Base-by-base conservation (phyloP, 495 filamentous ascomycete species). In the Lophiostoma macrostomum region DNA sequence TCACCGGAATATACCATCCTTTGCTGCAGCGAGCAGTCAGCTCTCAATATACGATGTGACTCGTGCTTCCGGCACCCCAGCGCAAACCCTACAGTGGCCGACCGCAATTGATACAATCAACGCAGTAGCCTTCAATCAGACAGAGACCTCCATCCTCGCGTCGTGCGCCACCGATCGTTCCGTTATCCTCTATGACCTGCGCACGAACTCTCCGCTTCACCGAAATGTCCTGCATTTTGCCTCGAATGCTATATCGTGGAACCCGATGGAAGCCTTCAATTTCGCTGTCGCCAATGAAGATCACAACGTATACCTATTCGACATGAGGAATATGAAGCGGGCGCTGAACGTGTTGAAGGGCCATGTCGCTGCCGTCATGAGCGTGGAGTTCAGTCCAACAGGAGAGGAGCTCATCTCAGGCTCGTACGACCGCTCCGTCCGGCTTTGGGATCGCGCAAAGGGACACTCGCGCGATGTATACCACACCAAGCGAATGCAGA, bases 401-500 rank as follows among this genome's bases (percentile, higher is more conserved):
- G 94, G 94, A 45, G 85, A 96, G 68, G 91, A 96, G 66, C 82
- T 97, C 24, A 88, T 99, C 16, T 87, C 81, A 25, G 93, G 87
- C 11, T 88, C 84, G 4, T 99, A 97, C 64, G 91, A 96, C 64
- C 74, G 83, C 28, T 87, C 82, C 0, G 71, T 91, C 19, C 79
- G 91, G 22, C 72, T 96, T 43, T 99, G 89, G 83, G 80, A 81
- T 61, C 80, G 90, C 22, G 77, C 81, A 28, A 76, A 81, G 38
- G 93, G 93, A 7, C 88, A 94, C 68, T 89, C 87, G 3, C 71
- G 90, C 49, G 93, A 99, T 54, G 83, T 96, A 38, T 99, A 99
- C 71, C 93, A 97, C 73, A 97, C 93, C 8, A 90, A 95, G 71
- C 82, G 93, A 46, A 96, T 96, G 94, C 93, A 98, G 74, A 79